These are phyloP conservation scores for Yamadazyma blattariae DNA, from an alignment of 1,139 yeast species.

Conservation along the genomic window DNA sequence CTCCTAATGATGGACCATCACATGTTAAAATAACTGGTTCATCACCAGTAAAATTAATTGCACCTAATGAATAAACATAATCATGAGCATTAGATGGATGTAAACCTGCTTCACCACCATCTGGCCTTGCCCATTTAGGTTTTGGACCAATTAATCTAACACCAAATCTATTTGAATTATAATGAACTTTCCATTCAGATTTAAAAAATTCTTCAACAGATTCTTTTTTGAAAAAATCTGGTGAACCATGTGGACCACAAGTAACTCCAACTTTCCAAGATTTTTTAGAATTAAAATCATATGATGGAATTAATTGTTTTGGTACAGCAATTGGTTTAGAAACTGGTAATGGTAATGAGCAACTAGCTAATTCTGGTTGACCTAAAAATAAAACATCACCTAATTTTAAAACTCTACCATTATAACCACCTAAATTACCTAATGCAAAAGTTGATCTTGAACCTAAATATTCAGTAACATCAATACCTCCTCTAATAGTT, in stretches of 20 bases:
- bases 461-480: constrained; percentile 90
- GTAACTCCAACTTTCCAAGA: constrained; percentile 90
- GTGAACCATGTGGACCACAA: constrained; percentile 97
- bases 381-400: constrained; percentile 91
- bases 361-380: constrained; percentile 66
- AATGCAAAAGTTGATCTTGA: constrained; percentile 96
- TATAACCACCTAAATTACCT: constrained; percentile 92
- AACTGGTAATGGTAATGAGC: constrained; percentile 70
- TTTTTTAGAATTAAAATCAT: constrained; percentile 35
- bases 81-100: constrained; percentile 98
- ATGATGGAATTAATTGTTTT: constrained; percentile 54
- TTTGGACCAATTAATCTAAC: constrained; percentile 93
- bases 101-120: constrained; percentile 97
- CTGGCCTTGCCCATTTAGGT: constrained; percentile 95
- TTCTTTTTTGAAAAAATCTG: constrained; percentile 85
- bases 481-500: constrained; percentile 90
- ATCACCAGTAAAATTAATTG: constrained; percentile 96
- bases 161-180: constrained; percentile 95
- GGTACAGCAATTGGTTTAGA: constrained; percentile 62
- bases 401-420: constrained; percentile 84
- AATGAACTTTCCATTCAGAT: constrained; percentile 89
- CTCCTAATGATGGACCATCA: constrained; percentile 97
- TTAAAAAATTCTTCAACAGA: constrained; percentile 71
- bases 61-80: constrained; percentile 94
- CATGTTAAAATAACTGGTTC: constrained; percentile 96